These are phyloP conservation scores for Lichtheimia hyalospora DNA, from an alignment of 371 early-diverging fungal genomes.

Conservation along the genomic window DNA sequence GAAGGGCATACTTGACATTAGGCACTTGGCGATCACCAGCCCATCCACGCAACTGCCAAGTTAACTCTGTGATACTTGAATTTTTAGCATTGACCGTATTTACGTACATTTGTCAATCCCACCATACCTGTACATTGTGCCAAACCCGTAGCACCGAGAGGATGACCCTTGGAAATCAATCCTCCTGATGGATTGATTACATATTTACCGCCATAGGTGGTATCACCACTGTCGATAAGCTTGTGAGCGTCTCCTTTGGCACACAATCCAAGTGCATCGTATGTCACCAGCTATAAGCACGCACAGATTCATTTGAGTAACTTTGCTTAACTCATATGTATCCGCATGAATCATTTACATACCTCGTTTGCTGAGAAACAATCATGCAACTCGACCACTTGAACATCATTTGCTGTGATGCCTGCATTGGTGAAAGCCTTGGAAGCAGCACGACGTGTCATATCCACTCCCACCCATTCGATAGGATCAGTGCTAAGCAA, in stretches of 20 bases:
- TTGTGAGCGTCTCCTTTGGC: conserved; percentile 65
- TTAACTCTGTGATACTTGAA: conserved; percentile 31
- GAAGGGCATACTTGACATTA: conserved; percentile 67
- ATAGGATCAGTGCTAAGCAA: conserved; percentile 57
- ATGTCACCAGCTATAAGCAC: conserved; percentile 56
- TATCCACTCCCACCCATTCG: conserved; percentile 72
- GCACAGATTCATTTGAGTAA: not conserved
- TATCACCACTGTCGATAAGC: conserved; percentile 55
- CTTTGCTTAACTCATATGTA: not conserved
- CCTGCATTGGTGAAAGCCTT: conserved; percentile 59
- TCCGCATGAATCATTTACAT: not conserved
- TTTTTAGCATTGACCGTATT: not conserved
- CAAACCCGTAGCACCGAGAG: conserved; percentile 80
- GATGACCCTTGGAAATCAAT: conserved; percentile 81
- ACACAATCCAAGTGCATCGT: conserved; percentile 72
- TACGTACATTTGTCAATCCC: not conserved
- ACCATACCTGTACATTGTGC: conserved; percentile 71
- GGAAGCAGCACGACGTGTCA: conserved; percentile 69
- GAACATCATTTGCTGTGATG: conserved; percentile 62
- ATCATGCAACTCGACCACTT: conserved; percentile 80
- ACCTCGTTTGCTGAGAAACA: conserved; percentile 82
- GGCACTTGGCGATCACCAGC: conserved; percentile 74
- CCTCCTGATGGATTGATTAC: conserved; percentile 84
- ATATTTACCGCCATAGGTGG: conserved; percentile 62
- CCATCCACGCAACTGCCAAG: conserved; percentile 73